Evolutionary conservation across 139 green algal genomes (phyloP).

Genomic region (Chlorella sorokiniana): DNA sequence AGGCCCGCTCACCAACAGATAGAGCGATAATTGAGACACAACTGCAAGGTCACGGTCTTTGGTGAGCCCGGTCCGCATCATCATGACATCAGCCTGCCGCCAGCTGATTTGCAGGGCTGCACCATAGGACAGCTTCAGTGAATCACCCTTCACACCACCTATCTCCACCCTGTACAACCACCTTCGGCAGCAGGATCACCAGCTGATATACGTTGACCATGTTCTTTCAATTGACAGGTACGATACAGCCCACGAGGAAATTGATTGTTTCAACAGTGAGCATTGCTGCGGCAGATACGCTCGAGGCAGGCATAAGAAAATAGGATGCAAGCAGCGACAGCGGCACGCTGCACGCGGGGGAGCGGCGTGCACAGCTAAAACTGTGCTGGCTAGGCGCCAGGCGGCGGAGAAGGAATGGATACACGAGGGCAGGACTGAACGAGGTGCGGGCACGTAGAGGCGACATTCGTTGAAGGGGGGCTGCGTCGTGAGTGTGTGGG

Average conservation of each 20-base stretch:
- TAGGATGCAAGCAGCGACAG: background rate
- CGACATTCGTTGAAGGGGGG: too few species aligned
- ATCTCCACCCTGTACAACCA: too few species aligned
- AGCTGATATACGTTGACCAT: background rate
- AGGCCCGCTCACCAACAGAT: background rate
- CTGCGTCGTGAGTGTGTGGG: too few species aligned
- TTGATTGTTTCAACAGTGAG: background rate
- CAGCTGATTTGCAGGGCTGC: too few species aligned
- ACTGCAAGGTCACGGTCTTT: too few species aligned
- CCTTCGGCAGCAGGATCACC: too few species aligned
- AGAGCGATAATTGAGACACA: background rate
- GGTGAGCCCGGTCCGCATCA: too few species aligned
- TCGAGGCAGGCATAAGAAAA: background rate
- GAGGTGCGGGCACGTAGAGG: background rate
- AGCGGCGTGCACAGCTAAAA: background rate
- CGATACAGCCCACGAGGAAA: background rate
- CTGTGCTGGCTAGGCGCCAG: background rate
- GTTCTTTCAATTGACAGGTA: too few species aligned
- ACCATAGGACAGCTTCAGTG: too few species aligned
- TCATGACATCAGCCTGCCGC: too few species aligned
- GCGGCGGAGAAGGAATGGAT: background rate
- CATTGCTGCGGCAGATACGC: background rate
- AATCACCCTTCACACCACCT: too few species aligned
- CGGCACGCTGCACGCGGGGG: background rate
- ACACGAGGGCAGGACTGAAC: background rate